These are phyloP conservation scores for Chaetomidium leptoderma DNA, from an alignment of 495 filamentous ascomycete genomes.

Conservation along the genomic window DNA sequence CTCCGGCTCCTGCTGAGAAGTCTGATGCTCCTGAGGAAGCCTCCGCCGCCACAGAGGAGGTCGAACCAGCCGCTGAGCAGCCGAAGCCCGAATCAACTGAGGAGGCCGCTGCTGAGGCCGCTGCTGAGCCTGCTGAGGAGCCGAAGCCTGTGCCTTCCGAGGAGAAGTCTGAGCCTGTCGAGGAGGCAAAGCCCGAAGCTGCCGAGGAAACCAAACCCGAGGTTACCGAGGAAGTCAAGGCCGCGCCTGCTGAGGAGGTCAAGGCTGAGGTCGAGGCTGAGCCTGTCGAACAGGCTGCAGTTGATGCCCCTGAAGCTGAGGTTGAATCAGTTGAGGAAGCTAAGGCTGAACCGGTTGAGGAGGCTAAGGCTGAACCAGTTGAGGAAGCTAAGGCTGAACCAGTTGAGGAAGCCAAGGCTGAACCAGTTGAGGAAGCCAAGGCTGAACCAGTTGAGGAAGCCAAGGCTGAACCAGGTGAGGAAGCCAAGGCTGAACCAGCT, in stretches of 20 bases:
- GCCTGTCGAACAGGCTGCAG: no score
- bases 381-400: not conserved
- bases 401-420: not conserved
- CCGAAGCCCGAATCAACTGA: not conserved
- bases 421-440: not conserved
- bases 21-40: slow-evolving; percentile 6
- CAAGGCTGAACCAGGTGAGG: no score
- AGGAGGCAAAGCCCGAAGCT: no score
- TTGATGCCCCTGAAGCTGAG: no score
- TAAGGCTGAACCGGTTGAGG: no score
- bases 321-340: no score
- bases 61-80: slow-evolving; percentile 3
- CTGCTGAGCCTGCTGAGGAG: not conserved
- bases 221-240: not conserved
- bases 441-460: no score
- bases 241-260: slow-evolving; percentile 10
- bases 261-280: no score
- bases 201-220: not conserved
- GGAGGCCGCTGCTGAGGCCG: not conserved
- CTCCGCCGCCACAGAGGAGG: slow-evolving; percentile 8
- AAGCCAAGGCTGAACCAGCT: no score
- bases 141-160: no score
- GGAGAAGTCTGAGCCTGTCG: no score
- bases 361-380: slow-evolving; percentile 3
- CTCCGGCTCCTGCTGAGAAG: slow-evolving; percentile 18